Evolutionary conservation across 179 eudicot species (phyloP).

Genomic region (Silene noctiflora): DNA sequence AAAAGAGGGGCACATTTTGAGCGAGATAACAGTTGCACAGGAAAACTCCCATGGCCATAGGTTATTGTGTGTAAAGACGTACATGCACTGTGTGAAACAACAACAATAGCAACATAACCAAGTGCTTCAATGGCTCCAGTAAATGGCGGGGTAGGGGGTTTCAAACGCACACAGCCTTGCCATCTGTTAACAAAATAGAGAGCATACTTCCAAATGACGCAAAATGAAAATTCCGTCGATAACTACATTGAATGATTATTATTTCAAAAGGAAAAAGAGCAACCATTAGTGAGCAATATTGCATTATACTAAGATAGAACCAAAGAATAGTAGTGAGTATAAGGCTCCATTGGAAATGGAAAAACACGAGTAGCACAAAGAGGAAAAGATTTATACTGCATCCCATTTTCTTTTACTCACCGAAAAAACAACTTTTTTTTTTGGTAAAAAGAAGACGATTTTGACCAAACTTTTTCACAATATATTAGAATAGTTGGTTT

Average conservation of each 20-base stretch:
- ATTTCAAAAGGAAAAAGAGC: neutral
- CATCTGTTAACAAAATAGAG: neutral
- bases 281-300: neutral
- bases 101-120: neutral
- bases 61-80: neutral
- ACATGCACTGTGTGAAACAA: neutral
- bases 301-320: neutral
- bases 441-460: neutral
- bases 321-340: neutral
- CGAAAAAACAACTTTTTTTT: no score
- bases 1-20: slow-evolving; percentile 9
- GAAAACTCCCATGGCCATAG: neutral
- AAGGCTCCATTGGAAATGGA: neutral
- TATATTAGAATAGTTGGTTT: no score
- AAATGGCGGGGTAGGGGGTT: neutral
- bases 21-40: neutral
- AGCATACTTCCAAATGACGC: neutral
- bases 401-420: neutral
- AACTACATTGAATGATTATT: no score
- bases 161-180: neutral
- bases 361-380: neutral
- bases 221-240: neutral
- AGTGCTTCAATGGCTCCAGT: neutral
- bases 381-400: neutral
- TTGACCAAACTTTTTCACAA: no score